A percentile compares a stretch with the other conserved stretches of the same genome.
Conservation (phyloP, 2,329 filamentous ascomycete genomes). For the Penicillium psychrosexuale region DNA sequence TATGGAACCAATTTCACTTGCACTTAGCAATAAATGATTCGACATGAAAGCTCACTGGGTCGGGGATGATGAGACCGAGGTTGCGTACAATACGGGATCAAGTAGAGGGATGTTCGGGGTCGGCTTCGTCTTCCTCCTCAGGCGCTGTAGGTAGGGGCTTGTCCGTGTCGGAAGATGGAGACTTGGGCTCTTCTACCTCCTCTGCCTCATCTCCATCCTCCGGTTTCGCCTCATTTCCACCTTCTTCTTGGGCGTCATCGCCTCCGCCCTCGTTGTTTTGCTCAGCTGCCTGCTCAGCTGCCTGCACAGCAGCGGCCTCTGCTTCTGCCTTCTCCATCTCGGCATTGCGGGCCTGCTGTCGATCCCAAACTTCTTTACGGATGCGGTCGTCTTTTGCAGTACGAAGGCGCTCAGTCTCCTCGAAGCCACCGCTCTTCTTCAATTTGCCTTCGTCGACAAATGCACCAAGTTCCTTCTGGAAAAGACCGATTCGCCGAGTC, state of each 20-base stretch:
- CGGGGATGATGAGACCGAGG: neutral
- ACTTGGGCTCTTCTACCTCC: constrained; percentile 4
- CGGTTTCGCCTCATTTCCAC: neutral
- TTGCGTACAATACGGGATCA: neutral
- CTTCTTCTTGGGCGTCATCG: neutral
- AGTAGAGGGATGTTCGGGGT: neutral
- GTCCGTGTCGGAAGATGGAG: neutral
- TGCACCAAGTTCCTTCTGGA: constrained; percentile 77
- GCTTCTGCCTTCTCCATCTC: constrained; percentile 46
- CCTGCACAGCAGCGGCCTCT: constrained; percentile 29
- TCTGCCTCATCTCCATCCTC: neutral
- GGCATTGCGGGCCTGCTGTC: constrained; percentile 50
- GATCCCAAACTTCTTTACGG: constrained; percentile 67
- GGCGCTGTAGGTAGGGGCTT: neutral
- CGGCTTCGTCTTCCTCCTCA: neutral
- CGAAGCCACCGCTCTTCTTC: constrained; percentile 93
- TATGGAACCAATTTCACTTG: neutral
- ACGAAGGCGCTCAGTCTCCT: constrained; percentile 84
- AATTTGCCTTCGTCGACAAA: constrained; percentile 90
- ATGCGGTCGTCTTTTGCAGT: constrained; percentile 84
- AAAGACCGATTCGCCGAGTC: constrained; percentile 67
- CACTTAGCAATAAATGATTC: neutral
- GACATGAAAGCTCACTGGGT: neutral
- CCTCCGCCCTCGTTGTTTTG: constrained; percentile 10
- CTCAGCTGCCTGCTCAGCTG: constrained; percentile 12